A percentile compares a stretch with the other conserved stretches of the same genome.
Conservation (phyloP, 805 yeast genomes). For the Saturnispora hagleri region DNA sequence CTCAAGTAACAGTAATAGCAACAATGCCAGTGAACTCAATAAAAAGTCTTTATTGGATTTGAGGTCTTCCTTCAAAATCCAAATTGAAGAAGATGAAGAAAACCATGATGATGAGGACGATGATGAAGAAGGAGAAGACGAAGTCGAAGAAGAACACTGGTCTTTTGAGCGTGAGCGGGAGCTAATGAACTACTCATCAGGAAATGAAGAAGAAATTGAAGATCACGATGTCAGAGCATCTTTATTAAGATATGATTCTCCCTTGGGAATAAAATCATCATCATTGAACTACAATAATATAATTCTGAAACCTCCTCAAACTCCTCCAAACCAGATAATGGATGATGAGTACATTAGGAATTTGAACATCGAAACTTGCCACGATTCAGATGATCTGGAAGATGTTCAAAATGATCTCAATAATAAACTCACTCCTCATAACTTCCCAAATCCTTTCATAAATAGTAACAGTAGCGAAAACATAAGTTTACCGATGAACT, state of each 20-base stretch:
- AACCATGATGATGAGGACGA: constrained; percentile 6
- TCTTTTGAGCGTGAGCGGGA: not conserved
- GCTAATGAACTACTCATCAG: not conserved
- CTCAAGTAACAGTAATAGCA: not conserved
- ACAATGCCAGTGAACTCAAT: not conserved
- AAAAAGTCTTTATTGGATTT: constrained; percentile 14
- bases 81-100: constrained; percentile 20
- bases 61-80: constrained; percentile 15
- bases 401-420: constrained; percentile 12
- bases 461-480: not conserved
- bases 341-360: constrained; percentile 26
- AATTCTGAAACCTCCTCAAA: constrained; percentile 19
- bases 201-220: not conserved
- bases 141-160: not conserved
- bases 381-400: constrained; percentile 14
- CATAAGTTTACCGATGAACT: not conserved
- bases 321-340: constrained; percentile 31
- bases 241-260: constrained; percentile 7
- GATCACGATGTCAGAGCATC: constrained; percentile 5
- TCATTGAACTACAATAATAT: constrained; percentile 6
- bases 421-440: constrained; percentile 11
- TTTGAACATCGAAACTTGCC: constrained; percentile 17
- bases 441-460: constrained; percentile 21
- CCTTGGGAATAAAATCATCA: constrained; percentile 1
- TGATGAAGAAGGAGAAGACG: not conserved